Evolutionary conservation across 306 rosid species (phyloP).

Genomic region (Vigna hirtella): DNA sequence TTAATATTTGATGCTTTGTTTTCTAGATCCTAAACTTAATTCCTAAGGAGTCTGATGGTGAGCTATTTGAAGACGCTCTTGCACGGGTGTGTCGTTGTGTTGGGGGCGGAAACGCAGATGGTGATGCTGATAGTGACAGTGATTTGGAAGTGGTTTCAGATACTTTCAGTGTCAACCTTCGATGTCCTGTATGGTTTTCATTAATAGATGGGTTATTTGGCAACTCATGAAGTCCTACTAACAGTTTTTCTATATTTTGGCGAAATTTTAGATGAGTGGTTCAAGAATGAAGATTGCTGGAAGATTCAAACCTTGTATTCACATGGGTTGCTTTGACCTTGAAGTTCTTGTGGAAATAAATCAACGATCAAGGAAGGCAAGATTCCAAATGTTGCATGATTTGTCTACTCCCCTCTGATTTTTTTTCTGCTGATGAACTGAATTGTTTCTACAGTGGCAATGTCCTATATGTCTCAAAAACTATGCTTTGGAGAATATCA

Average conservation of each 20-base stretch:
- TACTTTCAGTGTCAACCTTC: slow-evolving; percentile 75
- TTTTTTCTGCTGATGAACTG: slow-evolving; percentile 43
- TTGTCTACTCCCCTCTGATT: slow-evolving; percentile 21
- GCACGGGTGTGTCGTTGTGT: slow-evolving; percentile 95
- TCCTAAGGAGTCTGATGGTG: slow-evolving; percentile 93
- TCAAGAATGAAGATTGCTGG: slow-evolving; percentile 99
- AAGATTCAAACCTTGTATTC: slow-evolving; percentile 94
- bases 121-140: slow-evolving; percentile 93
- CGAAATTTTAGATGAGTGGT: slow-evolving; percentile 85
- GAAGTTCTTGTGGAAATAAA: slow-evolving; percentile 94
- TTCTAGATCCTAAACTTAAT: slow-evolving; percentile 75
- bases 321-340: slow-evolving; percentile 99
- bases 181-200: slow-evolving; percentile 84
- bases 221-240: slow-evolving; percentile 13
- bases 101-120: slow-evolving; percentile 85
- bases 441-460: slow-evolving; percentile 92
- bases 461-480: slow-evolving; percentile 97
- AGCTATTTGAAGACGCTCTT: slow-evolving; percentile 88
- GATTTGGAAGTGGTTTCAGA: slow-evolving; percentile 99
- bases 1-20: slow-evolving; percentile 40
- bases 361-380: slow-evolving; percentile 96
- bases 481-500: slow-evolving; percentile 83
- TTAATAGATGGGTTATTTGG: slow-evolving; percentile 27
- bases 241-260: slow-evolving; percentile 44
- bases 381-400: slow-evolving; percentile 33